Evolutionary conservation across 148 eudicot genomes (phyloP), one percentile per base, ranked within the genome.

Genomic region (Diospyros kaki): DNA sequence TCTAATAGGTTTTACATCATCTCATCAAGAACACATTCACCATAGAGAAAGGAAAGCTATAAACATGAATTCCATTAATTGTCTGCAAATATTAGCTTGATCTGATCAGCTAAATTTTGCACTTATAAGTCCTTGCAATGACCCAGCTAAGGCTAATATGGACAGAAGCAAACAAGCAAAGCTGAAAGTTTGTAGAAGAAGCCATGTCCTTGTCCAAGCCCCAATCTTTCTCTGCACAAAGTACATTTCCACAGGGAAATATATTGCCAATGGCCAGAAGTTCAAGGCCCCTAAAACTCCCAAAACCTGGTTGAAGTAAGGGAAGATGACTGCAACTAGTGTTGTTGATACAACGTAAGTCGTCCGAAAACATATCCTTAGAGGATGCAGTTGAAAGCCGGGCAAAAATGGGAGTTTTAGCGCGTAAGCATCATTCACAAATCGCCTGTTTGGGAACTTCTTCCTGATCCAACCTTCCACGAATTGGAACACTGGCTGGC

Each of bases 201-300:
- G 54, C 78, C 93, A 86, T 41, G 71, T 82, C 2, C n/a, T 72
- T 40, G 85, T 84, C 93, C 97, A 89, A 45, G 77, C 69, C 43
- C 80, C 66, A 3, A 91, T 82, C 64, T 83, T 82, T 61, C 17
- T 84, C 76, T 83, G 93, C 72, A 84, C 79, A 55, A 86, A 13
- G 73, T 85, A 89, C 91, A 91, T 83, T 42, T 87, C 84, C 67
- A 91, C 87, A 0, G 97, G 97, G 72, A 91, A 89, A 69, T 89
- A 91, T 71, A 91, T 83, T 39, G 84, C 74, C 72, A 89, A 5
- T 0, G 97, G 90, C 93, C 97, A 91, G 73, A 89, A 86, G 63
- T 73, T 86, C 15, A 89, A 55, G 58, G 93, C 89, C 43, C 96
- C 97, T 1, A 87, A 72, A 17, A 89, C 71, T 10, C 90, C 97